phyloP scores from a whole-genome alignment of 306 rosid genomes.

The Quillaja saponaria region DNA sequence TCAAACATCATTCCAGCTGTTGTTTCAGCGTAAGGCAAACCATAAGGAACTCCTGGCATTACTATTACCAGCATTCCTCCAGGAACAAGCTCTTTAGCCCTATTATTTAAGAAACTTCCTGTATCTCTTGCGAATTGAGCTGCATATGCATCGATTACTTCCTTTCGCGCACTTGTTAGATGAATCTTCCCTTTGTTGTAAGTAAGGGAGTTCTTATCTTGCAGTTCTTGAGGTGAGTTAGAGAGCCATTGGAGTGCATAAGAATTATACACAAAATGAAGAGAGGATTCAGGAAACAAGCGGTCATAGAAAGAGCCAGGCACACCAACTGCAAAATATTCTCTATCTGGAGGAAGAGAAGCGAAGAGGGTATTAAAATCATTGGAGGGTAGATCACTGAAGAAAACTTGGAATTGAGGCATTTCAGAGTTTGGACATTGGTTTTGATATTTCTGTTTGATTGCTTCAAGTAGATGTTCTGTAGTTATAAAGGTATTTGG shows the following conservation, averaged over 20 bases:
- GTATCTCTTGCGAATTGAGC: constrained; percentile 36
- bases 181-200: constrained; percentile 56
- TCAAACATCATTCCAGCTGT: constrained; percentile 31
- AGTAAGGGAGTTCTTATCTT: constrained; percentile 15
- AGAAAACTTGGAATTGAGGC: constrained; percentile 46
- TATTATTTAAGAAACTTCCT: constrained; percentile 37
- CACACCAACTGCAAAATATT: constrained; percentile 38
- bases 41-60: constrained; percentile 34
- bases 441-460: constrained; percentile 28
- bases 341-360: constrained; percentile 32
- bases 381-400: constrained; percentile 40
- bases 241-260: constrained; percentile 44
- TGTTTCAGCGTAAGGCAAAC: constrained; percentile 23
- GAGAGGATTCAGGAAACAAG: constrained; percentile 40
- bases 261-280: constrained; percentile 37
- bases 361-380: constrained; percentile 51
- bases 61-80: constrained; percentile 49
- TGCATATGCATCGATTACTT: constrained; percentile 39
- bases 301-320: constrained; percentile 47
- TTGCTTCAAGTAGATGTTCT: constrained; percentile 34
- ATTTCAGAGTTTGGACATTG: not conserved
- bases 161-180: constrained; percentile 34
- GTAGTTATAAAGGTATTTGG: constrained; percentile 37
- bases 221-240: constrained; percentile 31
- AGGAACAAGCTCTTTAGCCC: constrained; percentile 45